Evolutionary conservation across 106 monocot genomes (phyloP).

Genomic region (Alisma plantagoaquatica): DNA sequence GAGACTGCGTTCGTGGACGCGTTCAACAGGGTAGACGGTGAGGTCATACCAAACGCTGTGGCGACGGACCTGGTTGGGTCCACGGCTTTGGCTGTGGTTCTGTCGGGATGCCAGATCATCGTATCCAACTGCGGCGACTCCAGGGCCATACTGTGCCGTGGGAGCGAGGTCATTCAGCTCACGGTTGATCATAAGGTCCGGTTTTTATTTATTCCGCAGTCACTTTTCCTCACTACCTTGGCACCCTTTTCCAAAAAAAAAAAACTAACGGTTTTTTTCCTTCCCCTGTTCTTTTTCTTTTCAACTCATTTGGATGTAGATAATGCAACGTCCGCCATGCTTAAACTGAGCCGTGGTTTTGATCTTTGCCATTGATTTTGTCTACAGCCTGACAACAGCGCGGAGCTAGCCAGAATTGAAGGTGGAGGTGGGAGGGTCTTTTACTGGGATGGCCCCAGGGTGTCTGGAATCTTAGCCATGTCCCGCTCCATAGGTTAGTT

Average conservation of each 20-base stretch:
- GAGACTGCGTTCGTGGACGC: conserved; percentile 24
- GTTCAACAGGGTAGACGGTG: conserved; percentile 30
- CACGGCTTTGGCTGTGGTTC: conserved; percentile 23
- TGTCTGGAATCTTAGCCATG: conserved; percentile 40
- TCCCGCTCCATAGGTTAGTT: conserved; percentile 37
- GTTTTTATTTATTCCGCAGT: too few species aligned
- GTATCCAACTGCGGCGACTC: conserved; percentile 44
- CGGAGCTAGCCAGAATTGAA: conserved; percentile 38
- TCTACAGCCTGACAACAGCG: conserved; percentile 36
- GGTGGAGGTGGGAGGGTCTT: conserved; percentile 34
- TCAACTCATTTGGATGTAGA: neutral
- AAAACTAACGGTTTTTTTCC: too few species aligned
- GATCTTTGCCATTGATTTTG: too few species aligned
- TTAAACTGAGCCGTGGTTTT: too few species aligned
- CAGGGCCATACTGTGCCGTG: conserved; percentile 35
- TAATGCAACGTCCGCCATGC: too few species aligned
- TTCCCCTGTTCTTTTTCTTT: neutral
- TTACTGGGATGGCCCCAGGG: conserved; percentile 34
- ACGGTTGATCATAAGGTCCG: conserved; percentile 37
- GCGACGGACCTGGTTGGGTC: conserved; percentile 38
- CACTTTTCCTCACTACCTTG: too few species aligned
- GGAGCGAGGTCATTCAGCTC: conserved; percentile 28
- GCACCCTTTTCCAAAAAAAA: too few species aligned
- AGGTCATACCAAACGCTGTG: conserved; percentile 18
- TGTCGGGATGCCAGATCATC: conserved; percentile 44